These are phyloP conservation scores for Ophiostoma ulmi DNA, from an alignment of 2,329 filamentous ascomycete species.

Conservation along the genomic window DNA sequence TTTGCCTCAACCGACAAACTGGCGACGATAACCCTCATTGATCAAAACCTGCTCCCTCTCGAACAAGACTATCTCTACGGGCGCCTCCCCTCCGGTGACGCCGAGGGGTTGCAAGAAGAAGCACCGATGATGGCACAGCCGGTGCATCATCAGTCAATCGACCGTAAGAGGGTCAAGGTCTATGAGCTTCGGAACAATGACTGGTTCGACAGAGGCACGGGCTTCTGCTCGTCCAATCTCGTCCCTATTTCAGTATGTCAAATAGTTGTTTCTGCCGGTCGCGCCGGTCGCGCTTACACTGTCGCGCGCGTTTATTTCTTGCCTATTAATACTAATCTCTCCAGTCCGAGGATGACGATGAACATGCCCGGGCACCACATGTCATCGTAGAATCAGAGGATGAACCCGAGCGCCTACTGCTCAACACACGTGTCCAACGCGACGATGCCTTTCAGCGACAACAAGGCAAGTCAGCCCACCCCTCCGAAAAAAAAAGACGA, in stretches of 20 bases:
- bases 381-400: conserved; percentile 94
- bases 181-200: conserved; percentile 98
- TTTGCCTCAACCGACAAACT: conserved; percentile 39
- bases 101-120: conserved; percentile 51
- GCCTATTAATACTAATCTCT: not conserved
- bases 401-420: conserved; percentile 71
- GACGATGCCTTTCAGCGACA: conserved; percentile 98
- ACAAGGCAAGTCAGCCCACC: conserved; percentile 61
- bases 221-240: conserved; percentile 80
- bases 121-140: conserved; percentile 66
- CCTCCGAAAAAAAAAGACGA: not conserved
- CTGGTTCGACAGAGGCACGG: conserved; percentile 97
- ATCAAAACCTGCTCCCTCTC: conserved; percentile 54
- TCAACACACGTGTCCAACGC: conserved; percentile 85
- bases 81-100: conserved; percentile 37
- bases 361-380: conserved; percentile 69
- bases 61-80: conserved; percentile 55
- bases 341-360: conserved; percentile 46
- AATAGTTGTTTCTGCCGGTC: not conserved
- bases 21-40: conserved; percentile 51
- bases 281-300: not conserved
- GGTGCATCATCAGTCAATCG: conserved; percentile 63
- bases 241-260: conserved; percentile 51
- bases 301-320: conserved; percentile 24
- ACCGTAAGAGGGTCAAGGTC: conserved; percentile 85